These are phyloP conservation scores for Didymella lethalis DNA, from an alignment of 2,329 filamentous ascomycete species.

Conservation along the genomic window DNA sequence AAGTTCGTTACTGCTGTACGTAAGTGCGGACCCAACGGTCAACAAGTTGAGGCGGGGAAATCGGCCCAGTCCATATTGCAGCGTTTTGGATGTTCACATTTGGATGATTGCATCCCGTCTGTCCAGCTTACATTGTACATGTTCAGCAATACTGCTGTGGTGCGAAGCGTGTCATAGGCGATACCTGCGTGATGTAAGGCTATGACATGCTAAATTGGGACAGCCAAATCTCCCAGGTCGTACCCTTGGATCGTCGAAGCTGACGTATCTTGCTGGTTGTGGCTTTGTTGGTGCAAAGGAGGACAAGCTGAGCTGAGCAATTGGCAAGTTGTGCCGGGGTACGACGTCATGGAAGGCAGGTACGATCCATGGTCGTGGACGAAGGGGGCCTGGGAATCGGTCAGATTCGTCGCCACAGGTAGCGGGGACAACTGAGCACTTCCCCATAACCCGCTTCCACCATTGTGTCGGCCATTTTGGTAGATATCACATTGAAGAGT, in stretches of 20 bases:
- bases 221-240: constrained; percentile 5
- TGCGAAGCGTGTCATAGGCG: constrained; percentile 24
- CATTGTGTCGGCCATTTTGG: constrained; percentile 19
- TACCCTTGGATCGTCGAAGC: constrained; percentile 2
- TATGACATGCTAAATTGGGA: constrained; percentile 14
- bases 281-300: constrained; percentile 17
- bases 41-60: constrained; percentile 17
- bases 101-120: constrained; percentile 10
- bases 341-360: constrained; percentile 24
- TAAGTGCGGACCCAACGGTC: constrained; percentile 7
- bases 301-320: constrained; percentile 22
- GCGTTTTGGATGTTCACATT: constrained; percentile 2
- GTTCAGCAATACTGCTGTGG: constrained; percentile 18
- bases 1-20: constrained; percentile 20
- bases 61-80: background rate
- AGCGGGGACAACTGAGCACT: constrained; percentile 22
- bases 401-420: constrained; percentile 24
- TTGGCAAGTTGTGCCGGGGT: constrained; percentile 25
- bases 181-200: constrained; percentile 22
- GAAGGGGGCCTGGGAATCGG: constrained; percentile 14
- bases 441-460: constrained; percentile 26
- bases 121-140: constrained; percentile 23
- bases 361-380: constrained; percentile 5
- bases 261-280: constrained; percentile 20
- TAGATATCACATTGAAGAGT: constrained; percentile 26